Percentiles rank a stretch among this genome's conserved stretches.
phyloP scores from a whole-genome alignment of 2,329 filamentous ascomycete genomes.

The Monilinia laxa region DNA sequence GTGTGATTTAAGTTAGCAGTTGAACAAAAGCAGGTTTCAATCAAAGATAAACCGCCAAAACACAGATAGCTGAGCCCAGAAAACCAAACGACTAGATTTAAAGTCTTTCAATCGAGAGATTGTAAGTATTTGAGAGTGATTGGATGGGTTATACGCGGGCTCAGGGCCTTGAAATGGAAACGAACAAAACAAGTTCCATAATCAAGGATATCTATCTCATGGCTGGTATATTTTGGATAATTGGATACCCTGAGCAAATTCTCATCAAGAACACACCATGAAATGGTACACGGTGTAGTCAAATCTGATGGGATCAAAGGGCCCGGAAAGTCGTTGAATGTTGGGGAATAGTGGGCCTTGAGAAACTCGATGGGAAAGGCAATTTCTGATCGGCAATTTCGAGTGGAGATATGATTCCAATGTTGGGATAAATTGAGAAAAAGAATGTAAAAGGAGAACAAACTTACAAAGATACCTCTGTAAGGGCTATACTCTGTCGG shows the following conservation, averaged over 20 bases:
- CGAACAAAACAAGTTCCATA: neutral
- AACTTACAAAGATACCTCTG: constrained; percentile 77
- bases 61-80: neutral
- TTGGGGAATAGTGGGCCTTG: neutral
- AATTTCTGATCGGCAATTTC: neutral
- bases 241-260: neutral
- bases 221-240: too few relatives aligned
- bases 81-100: neutral
- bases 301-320: neutral
- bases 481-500: constrained; percentile 79
- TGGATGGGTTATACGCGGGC: neutral
- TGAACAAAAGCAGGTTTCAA: neutral
- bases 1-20: constrained; percentile 9
- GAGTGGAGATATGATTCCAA: neutral
- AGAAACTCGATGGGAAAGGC: neutral
- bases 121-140: neutral
- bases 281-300: neutral
- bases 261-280: neutral
- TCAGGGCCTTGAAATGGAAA: neutral
- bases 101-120: neutral
- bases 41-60: neutral
- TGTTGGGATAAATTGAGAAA: neutral
- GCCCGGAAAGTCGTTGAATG: neutral
- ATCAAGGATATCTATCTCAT: neutral
- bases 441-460: neutral